Evolutionary conservation across 768 basidiomycete genomes (phyloP).

Genomic region (Tylopilus felleus): DNA sequence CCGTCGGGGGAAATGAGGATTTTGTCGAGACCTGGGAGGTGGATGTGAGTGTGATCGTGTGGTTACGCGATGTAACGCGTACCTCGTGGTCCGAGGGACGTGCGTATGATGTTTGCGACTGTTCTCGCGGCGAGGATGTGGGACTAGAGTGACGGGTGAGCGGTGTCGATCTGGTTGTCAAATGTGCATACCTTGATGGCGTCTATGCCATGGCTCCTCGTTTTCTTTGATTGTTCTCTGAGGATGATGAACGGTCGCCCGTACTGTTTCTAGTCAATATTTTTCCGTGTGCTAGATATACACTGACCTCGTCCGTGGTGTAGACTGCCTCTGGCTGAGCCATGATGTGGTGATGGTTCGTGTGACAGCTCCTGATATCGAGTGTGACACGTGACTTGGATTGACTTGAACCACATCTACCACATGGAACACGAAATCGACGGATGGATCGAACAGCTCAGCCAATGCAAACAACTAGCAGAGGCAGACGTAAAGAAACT

Average conservation of each 20-base stretch:
- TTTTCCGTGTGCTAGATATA: neutral
- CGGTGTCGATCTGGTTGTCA: neutral
- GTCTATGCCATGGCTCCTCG: slow-evolving; percentile 85
- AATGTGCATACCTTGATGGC: slow-evolving; percentile 78
- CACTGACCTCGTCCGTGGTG: slow-evolving; percentile 80
- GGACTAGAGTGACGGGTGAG: slow-evolving; percentile 45
- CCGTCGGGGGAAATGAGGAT: slow-evolving; percentile 95
- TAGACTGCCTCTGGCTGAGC: slow-evolving; percentile 68
- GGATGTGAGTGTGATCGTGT: slow-evolving; percentile 12
- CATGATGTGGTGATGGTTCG: slow-evolving; percentile 31
- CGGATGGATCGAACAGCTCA: slow-evolving; percentile 94
- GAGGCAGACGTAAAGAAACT: slow-evolving; percentile 96
- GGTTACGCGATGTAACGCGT: slow-evolving; percentile 12
- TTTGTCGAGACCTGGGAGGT: slow-evolving; percentile 80
- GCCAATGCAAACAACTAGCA: slow-evolving; percentile 94
- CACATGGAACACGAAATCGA: slow-evolving; percentile 76
- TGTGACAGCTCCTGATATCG: slow-evolving; percentile 26
- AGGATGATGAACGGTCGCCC: slow-evolving; percentile 98
- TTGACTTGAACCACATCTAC: slow-evolving; percentile 13
- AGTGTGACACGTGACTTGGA: slow-evolving; percentile 28
- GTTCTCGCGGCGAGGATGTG: slow-evolving; percentile 95
- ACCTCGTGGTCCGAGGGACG: slow-evolving; percentile 95
- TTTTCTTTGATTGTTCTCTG: slow-evolving; percentile 90
- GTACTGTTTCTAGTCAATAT: slow-evolving; percentile 49
- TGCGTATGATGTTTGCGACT: slow-evolving; percentile 91